Evolutionary conservation across 2,329 filamentous ascomycete species (phyloP).

Genomic region (Verticillium isaacii): DNA sequence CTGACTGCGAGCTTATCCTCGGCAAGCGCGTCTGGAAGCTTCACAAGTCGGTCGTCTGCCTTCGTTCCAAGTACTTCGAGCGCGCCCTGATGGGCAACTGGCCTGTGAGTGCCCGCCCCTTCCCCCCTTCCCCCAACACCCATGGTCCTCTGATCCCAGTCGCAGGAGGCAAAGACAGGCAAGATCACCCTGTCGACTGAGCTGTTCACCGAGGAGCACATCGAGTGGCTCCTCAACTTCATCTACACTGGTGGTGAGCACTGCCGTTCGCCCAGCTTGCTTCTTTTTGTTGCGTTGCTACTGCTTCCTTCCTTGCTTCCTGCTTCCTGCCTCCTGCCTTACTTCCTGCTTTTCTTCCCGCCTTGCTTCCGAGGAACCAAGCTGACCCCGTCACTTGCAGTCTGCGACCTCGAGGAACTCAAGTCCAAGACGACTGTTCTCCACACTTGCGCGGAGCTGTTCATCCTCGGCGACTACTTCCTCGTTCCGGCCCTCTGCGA

Average conservation of each 20-base stretch:
- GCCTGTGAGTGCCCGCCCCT: background rate
- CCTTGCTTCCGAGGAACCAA: background rate
- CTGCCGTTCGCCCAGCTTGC: no score
- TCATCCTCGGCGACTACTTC: background rate
- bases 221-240: slow-evolving; percentile 1
- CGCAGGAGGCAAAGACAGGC: background rate
- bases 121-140: background rate
- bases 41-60: background rate
- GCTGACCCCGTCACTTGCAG: background rate
- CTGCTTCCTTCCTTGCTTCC: no score
- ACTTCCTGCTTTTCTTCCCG: background rate
- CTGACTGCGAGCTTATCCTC: background rate
- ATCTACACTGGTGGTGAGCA: slow-evolving; percentile 3
- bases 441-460: background rate
- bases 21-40: background rate
- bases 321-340: background rate
- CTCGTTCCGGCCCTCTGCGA: background rate
- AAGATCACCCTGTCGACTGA: background rate
- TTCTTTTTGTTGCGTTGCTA: no score
- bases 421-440: background rate
- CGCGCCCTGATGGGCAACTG: background rate
- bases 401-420: background rate
- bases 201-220: slow-evolving; percentile 1
- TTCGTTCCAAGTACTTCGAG: background rate
- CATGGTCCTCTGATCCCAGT: background rate